Base-by-base conservation (phyloP, 2,329 filamentous ascomycete genomes). In the Metarhizium robertsii region DNA sequence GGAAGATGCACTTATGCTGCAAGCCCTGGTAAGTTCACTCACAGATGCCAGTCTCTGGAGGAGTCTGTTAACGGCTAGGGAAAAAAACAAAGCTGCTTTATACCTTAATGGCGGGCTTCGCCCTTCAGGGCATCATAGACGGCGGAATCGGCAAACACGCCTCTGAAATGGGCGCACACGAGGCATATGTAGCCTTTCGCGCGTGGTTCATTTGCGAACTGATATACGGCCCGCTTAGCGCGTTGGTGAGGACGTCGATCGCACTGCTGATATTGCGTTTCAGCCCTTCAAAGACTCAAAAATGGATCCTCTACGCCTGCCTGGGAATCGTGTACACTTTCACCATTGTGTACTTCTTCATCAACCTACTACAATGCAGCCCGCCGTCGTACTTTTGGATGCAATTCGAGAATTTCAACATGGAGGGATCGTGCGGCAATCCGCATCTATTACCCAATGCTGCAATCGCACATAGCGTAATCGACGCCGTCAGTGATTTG, bases 81-180 rank as follows among this genome's bases (percentile, higher is more conserved):
- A 48, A 48, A 7, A 48, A 10, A 8, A 29, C 25, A 25, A 29
- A 32, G 46, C 20, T 48, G 40, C 46, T 48, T n/a, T 48, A 48
- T 16, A 48, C 16, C 16, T 4, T 29, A 48, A 6, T 48, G 6
- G 46, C 6, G 13, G 6, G 16, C 8, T 48, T 53, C 32, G 38
- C 36, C 6, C 25, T 53, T 7, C 6, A 45, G 6, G 51, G 51
- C 6, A 43, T 53, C 18, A 6, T 42, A 7, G 51, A 6, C 6
- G 38, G 51, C n/a, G 51, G 51, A 14, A 53, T 53, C 30, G 38
- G 51, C 29, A 45, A 53, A 29, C 51, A 53, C 51, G 18, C 18
- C 5, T 53, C 38, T 7, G 25, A 18, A 25, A 40, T 53, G 16
- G n/a, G 11, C 11, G 13, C 6, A 16, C 16, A 40, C n/a, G 38